A percentile compares a stretch with the other conserved stretches of the same genome.
phyloP scores from a whole-genome alignment of 805 yeast genomes.

The Yamadazyma kitorensis region DNA sequence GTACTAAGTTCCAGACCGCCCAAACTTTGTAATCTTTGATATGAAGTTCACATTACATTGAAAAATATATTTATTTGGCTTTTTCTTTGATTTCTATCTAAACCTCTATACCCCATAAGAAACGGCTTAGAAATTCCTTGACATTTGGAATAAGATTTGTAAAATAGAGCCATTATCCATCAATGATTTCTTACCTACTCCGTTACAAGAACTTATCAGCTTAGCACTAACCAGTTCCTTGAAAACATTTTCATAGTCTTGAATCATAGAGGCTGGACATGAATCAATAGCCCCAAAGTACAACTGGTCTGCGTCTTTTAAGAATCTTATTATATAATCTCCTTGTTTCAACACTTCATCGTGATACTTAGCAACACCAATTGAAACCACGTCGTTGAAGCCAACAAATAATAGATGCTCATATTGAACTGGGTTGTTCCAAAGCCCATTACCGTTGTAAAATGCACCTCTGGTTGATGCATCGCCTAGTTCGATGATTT shows the following conservation, averaged over 20 bases:
- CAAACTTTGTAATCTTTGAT: conserved; percentile 7
- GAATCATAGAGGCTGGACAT: conserved; percentile 6
- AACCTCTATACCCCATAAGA: background rate
- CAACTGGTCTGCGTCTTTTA: conserved; percentile 15
- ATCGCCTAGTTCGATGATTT: conserved; percentile 17
- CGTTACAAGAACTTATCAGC: conserved; percentile 6
- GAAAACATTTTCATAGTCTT: conserved; percentile 8
- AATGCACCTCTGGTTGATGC: conserved; percentile 20
- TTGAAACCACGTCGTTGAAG: conserved; percentile 13
- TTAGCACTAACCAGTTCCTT: conserved; percentile 2
- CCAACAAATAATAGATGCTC: conserved; percentile 23
- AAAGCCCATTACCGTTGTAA: conserved; percentile 17
- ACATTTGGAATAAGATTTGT: conserved; percentile 15
- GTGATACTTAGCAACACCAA: conserved; percentile 4
- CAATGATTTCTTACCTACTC: conserved; percentile 10
- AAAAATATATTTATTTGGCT: background rate
- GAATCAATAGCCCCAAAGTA: conserved; percentile 10
- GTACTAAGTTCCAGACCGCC: conserved; percentile 10
- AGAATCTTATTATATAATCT: conserved; percentile 12
- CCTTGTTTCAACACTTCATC: conserved; percentile 15
- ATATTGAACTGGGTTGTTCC: conserved; percentile 24
- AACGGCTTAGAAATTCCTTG: too few relatives aligned
- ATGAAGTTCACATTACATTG: too few relatives aligned
- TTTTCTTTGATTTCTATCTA: background rate
- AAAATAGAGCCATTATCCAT: conserved; percentile 17